Base-by-base conservation (phyloP, 2,329 filamentous ascomycete species). In the Alternaria conjuncta region DNA sequence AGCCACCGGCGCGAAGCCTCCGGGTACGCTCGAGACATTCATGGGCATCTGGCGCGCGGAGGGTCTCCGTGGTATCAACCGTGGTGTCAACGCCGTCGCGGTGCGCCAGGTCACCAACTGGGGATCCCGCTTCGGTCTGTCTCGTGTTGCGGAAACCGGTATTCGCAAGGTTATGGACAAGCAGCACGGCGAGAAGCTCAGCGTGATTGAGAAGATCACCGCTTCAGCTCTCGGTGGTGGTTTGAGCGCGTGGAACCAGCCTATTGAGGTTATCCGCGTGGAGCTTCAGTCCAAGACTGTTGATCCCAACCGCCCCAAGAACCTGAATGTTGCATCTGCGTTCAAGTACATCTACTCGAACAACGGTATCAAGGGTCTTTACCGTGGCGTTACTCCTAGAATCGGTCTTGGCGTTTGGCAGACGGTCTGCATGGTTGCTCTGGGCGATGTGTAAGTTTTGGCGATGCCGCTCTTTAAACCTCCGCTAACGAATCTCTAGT, bases 251-350 rank as follows among this genome's bases (percentile, higher is more conserved):
- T 99, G 96, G 96, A 99, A 99, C 85, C 96, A 99, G 87, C 96
- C 96, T 67, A 99, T 99, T 80, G 96, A 99, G 88, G 96, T 99
- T 80, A 97, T 99, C 81, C 93, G 96, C 70, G 95, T 99, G 66
- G 96, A 99, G 88, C 97, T 99, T 93, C 96, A 99, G 89, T 97
- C 93, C 86, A 98, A 97, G 90, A 97, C 91, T 75, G 93, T 92
- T 75, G 96, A 99, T 80, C 94, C 96, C 65, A 98, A 98, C 86
- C 92, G 96, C 56, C 96, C 96, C 74, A 97, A 97, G 90, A 99
- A 99, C 86, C 91, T 99, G 92, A 98, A 94, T 55, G 96, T 99
- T 67, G 92, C 90, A 74, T 97, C 94, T 77, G 86, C 88, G 9
- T 85, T 87, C 73, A 86, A 79, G 72, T 99, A 99, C 84, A 98